Conservation (phyloP, 73 alveolate genomes). For the Paramecium biaurelia region DNA sequence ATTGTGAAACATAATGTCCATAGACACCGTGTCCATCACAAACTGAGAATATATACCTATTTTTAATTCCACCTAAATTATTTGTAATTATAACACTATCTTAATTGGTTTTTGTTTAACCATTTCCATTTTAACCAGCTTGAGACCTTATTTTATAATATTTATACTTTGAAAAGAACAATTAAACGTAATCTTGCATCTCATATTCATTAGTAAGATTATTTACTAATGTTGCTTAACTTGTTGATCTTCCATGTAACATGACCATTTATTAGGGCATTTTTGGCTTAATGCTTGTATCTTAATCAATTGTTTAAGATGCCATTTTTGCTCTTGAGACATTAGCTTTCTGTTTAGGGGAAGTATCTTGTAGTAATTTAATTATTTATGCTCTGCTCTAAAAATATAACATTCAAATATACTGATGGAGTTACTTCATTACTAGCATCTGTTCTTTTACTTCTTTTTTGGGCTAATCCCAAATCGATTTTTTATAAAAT, state of each 20-base stretch:
- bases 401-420: neutral
- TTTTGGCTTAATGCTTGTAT: neutral
- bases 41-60: constrained; percentile 50
- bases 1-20: constrained; percentile 78
- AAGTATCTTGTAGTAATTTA: constrained; percentile 5
- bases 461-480: neutral
- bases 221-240: constrained; percentile 6
- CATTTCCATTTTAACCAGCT: constrained; percentile 50
- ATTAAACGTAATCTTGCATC: neutral
- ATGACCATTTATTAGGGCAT: neutral
- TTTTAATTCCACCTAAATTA: constrained; percentile 11
- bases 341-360: neutral
- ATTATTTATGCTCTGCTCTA: constrained; percentile 2
- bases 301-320: neutral
- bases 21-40: constrained; percentile 88
- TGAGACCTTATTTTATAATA: neutral
- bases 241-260: constrained; percentile 48
- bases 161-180: constrained; percentile 24
- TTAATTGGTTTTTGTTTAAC: constrained; percentile 39
- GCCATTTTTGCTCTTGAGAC: constrained; percentile 37
- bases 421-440: constrained; percentile 9
- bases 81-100: constrained; percentile 24
- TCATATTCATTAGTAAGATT: neutral
- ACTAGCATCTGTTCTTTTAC: constrained; percentile 38
- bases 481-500: neutral